Evolutionary conservation across 2,329 filamentous ascomycete species (phyloP).

Genomic region (Aspergillus melleus): DNA sequence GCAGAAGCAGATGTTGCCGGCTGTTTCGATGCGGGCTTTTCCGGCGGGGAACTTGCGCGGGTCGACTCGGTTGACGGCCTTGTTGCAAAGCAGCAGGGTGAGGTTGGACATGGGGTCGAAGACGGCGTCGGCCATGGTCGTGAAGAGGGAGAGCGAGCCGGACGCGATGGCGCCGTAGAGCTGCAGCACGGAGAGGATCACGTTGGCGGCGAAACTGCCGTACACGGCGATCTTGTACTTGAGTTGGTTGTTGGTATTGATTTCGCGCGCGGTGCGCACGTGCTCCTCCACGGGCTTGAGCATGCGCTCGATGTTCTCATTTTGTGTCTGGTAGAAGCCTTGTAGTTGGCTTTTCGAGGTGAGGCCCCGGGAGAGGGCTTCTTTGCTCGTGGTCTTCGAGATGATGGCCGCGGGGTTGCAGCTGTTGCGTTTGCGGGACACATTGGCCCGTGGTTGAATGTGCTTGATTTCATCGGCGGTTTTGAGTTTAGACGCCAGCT

Average conservation of each 20-base stretch:
- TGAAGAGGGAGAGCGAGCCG: conserved; percentile 91
- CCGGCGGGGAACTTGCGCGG: conserved; percentile 83
- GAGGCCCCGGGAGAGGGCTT: not conserved
- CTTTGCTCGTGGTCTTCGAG: conserved; percentile 24
- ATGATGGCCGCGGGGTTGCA: conserved; percentile 8
- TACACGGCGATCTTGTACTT: conserved; percentile 61
- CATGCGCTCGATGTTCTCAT: conserved; percentile 88
- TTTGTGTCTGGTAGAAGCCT: conserved; percentile 86
- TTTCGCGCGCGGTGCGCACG: conserved; percentile 74
- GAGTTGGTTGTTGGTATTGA: conserved; percentile 77
- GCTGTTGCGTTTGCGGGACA: conserved; percentile 66
- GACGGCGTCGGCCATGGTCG: conserved; percentile 92
- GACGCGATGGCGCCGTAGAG: conserved; percentile 85
- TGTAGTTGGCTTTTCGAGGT: conserved; percentile 51
- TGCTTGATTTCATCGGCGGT: conserved; percentile 71
- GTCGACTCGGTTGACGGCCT: conserved; percentile 85
- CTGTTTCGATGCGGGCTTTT: conserved; percentile 91
- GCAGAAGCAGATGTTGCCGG: conserved; percentile 94
- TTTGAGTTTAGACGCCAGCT: conserved; percentile 75
- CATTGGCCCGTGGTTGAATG: conserved; percentile 70
- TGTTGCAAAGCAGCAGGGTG: conserved; percentile 80
- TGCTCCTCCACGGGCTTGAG: conserved; percentile 94
- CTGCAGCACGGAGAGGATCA: conserved; percentile 76
- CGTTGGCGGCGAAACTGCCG: conserved; percentile 74
- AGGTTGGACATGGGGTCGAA: conserved; percentile 92